These are phyloP conservation scores for Suillus ampliporus DNA, from an alignment of 768 basidiomycete species.

Conservation along the genomic window DNA sequence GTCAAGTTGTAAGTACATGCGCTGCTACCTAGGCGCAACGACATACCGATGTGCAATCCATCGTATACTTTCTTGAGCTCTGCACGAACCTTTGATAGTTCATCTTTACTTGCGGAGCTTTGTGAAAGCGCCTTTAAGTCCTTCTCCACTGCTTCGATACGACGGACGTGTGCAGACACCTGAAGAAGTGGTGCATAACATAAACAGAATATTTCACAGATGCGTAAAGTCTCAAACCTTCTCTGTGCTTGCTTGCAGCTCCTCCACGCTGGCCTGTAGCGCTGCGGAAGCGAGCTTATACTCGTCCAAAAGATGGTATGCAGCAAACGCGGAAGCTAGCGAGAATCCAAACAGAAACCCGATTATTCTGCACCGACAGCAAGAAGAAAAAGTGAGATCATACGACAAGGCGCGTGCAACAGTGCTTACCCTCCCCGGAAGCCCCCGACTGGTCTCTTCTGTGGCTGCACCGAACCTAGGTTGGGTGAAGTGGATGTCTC, in stretches of 20 bases:
- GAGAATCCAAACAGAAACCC: slow-evolving; percentile 93
- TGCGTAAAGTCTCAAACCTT: slow-evolving; percentile 42
- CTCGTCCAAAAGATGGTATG: slow-evolving; percentile 89
- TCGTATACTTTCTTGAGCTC: slow-evolving; percentile 91
- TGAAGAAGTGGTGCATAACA: slow-evolving; percentile 30
- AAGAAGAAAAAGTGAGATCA: slow-evolving; percentile 9
- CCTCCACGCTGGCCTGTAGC: slow-evolving; percentile 86
- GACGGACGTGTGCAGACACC: slow-evolving; percentile 82
- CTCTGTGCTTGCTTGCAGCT: slow-evolving; percentile 81
- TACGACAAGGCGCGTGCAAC: slow-evolving; percentile 11
- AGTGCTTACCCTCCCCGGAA: slow-evolving; percentile 64
- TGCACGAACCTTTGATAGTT: slow-evolving; percentile 71
- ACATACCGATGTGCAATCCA: slow-evolving; percentile 78
- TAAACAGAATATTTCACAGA: not conserved
- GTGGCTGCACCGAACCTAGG: slow-evolving; percentile 57
- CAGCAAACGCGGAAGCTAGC: slow-evolving; percentile 82
- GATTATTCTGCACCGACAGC: slow-evolving; percentile 58
- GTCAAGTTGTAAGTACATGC: not conserved
- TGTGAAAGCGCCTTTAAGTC: slow-evolving; percentile 79
- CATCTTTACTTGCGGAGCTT: slow-evolving; percentile 76
- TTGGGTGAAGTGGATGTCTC: slow-evolving; percentile 49
- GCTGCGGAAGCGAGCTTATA: slow-evolving; percentile 89
- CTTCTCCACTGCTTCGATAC: slow-evolving; percentile 90
- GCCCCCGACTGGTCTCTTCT: slow-evolving; percentile 79
- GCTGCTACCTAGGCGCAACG: not conserved